Base-by-base conservation (phyloP, 208 protist genomes). In the Trypanosoma lewisi region DNA sequence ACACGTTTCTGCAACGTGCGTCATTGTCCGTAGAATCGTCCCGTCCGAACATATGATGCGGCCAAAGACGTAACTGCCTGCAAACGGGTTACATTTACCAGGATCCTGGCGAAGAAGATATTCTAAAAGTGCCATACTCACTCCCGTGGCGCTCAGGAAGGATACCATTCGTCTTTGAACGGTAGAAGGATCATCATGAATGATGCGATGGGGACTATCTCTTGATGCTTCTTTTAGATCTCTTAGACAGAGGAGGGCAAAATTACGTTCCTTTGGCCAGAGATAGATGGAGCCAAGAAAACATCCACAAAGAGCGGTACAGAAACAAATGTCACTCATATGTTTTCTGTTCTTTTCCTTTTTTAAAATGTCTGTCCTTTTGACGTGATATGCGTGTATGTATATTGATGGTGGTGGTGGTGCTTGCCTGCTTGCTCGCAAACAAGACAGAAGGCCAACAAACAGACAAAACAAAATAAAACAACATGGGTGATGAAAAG, bases 251-350 rank as follows among this genome's bases (percentile, higher is more conserved):
- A 49, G 17, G 16, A 12, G 27, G 0, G 82, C 21, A 54, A 88
- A 86, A 1, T 59, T 47, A 25, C 74, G 77, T 48, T 89, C 80
- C 19, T 58, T 48, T 17, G 60, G 67, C 83, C 80, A 93, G 1
- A 77, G 21, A 51, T 87, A 93, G 48, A 93, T 87, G 19, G 80
- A 63, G 2, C 67, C 71, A 45, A 93, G 60, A 51, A 93, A 88
- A 12, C 65, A 61, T 12, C 57, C 34, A 7, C 68, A 82, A 16
- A 82, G 52, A 9, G 66, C 49, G 16, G 64, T 41, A 36, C 63
- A 74, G 8, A 36, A 16, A 33, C 70, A 23, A 49, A 82, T 64
- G 58, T 93, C 86, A 41, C 23, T 52, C 56, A 71, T 71, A 11
- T 50, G 9, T 50, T 28, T 21, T 28, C 44, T 25, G 9, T 16